Base-by-base conservation (phyloP, 2,329 filamentous ascomycete species). In the Aplosporella prunicola region DNA sequence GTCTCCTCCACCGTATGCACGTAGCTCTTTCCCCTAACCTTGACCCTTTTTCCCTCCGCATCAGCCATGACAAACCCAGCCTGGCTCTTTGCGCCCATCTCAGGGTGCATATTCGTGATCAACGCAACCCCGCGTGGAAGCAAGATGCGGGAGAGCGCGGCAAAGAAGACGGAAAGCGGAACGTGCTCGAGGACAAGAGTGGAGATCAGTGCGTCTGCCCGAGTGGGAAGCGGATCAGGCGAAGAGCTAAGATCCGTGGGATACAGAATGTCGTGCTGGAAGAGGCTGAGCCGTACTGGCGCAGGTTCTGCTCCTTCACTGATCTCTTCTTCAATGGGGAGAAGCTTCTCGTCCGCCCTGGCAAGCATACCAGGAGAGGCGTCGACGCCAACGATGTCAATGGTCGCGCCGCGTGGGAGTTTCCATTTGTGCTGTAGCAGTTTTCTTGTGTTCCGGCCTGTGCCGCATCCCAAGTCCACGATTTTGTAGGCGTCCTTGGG, bases 101-200 rank as follows among this genome's bases (percentile, higher is more conserved):
- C 71, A 2, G 66, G 56, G 51, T 82, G 78, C 78, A 82, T 82
- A 48, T 80, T 81, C 1, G 76, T 80, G n/a, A 81, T 48, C 8
- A 80, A 58, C 5, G 78, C 56, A 32, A 67, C 55, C 0, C 70
- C 75, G 0, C 65, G 65, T 0, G 60, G 57, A 3, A 45, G 47
- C 5, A 63, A 56, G 11, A 80, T 52, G 1, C 48, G 45, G 1
- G 60, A 47, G 0, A 68, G 62, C 0, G 67, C 65, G 3, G 46
- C 35, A 53, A 81, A 80, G 49, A 66, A 72, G 0, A 54, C 45
- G 0, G 45, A 5, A 0, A 77, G 49, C 0, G 75, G 70, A 3
- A 81, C 59, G 53, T 82, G 78, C 51, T 82, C 78, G 8, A 80
- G 55, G 7, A 81, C 77, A 0, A 82, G 64, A 0, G 78, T 82